A percentile compares a stretch with the other conserved stretches of the same genome.
Evolutionary conservation across 2,329 filamentous ascomycete genomes (phyloP).

Genomic region (Talaromyces amestolkiae): DNA sequence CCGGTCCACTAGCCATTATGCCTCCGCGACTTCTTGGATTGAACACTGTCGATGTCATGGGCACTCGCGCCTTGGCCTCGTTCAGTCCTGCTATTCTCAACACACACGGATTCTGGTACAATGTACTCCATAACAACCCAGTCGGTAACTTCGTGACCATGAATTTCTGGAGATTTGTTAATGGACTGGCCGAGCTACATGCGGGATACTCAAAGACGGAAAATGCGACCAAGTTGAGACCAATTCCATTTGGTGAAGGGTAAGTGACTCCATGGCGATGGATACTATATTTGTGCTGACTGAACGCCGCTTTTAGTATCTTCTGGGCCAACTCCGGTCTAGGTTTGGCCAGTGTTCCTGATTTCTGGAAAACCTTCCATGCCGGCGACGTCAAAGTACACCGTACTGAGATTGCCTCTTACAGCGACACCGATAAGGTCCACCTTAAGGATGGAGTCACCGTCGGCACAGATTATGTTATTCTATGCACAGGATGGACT

Average conservation of each 20-base stretch:
- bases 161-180: not conserved
- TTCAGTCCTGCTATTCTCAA: slow-evolving; percentile 9
- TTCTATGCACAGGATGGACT: slow-evolving; percentile 1
- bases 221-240: slow-evolving; percentile 1
- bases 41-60: slow-evolving; percentile 9
- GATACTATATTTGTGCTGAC: not conserved
- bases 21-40: not conserved
- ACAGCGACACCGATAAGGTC: not conserved
- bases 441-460: not conserved
- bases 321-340: slow-evolving; percentile 4
- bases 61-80: slow-evolving; percentile 1
- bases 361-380: slow-evolving; percentile 6
- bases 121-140: not conserved
- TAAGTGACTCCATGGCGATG: not conserved
- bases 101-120: not conserved
- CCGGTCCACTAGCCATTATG: slow-evolving; percentile 1
- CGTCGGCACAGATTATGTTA: not conserved
- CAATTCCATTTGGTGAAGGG: not conserved
- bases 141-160: not conserved
- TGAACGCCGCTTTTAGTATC: not conserved
- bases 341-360: not conserved
- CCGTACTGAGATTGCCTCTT: slow-evolving; percentile 2
- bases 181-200: not conserved
- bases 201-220: slow-evolving; percentile 2
- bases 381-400: not conserved